Percentiles rank a stretch among this genome's conserved stretches.
phyloP scores from a whole-genome alignment of 2,329 filamentous ascomycete genomes.

The Plectosphaerella plurivora region DNA sequence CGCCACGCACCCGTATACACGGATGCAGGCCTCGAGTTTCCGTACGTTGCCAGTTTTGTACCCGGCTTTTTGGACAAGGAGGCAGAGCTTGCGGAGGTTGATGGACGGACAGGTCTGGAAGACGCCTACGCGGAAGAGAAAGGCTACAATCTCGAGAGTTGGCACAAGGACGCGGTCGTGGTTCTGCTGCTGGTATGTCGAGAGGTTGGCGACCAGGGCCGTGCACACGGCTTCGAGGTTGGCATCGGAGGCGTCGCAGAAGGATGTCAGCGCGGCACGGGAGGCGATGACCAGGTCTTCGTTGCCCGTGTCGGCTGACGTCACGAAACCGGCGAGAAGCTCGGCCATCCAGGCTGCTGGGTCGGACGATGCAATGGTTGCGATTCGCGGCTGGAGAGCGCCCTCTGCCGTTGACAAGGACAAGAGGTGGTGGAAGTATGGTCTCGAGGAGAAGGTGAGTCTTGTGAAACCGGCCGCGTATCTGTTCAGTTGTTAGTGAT shows the following conservation, averaged over 20 bases:
- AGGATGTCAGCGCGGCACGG: conserved; percentile 57
- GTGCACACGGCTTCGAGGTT: conserved; percentile 41
- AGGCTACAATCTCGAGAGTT: conserved; percentile 70
- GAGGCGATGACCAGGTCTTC: conserved; percentile 69
- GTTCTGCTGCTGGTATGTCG: conserved; percentile 35
- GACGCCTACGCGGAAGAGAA: conserved; percentile 63
- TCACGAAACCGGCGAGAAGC: conserved; percentile 64
- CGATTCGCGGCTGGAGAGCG: conserved; percentile 30
- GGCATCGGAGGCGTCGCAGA: conserved; percentile 36
- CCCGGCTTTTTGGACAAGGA: conserved; percentile 70
- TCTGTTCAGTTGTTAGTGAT: conserved; percentile 24
- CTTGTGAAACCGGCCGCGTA: conserved; percentile 26
- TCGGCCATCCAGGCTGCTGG: conserved; percentile 38
- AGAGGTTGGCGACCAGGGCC: conserved; percentile 51
- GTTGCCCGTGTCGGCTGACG: conserved; percentile 72
- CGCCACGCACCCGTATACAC: conserved; percentile 71
- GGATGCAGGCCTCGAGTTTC: conserved; percentile 75
- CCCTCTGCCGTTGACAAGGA: conserved; percentile 30
- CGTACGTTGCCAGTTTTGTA: conserved; percentile 79
- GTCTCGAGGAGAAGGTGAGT: conserved; percentile 51
- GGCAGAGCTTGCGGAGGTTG: conserved; percentile 56
- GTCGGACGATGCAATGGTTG: conserved; percentile 25
- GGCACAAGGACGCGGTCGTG: conserved; percentile 72
- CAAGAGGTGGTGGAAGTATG: conserved; percentile 55
- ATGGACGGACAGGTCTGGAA: conserved; percentile 34